Percentiles rank a stretch among this genome's conserved stretches.
Evolutionary conservation across 192 early-diverging fungal species (phyloP).

Genomic region (Coemansia sp.): DNA sequence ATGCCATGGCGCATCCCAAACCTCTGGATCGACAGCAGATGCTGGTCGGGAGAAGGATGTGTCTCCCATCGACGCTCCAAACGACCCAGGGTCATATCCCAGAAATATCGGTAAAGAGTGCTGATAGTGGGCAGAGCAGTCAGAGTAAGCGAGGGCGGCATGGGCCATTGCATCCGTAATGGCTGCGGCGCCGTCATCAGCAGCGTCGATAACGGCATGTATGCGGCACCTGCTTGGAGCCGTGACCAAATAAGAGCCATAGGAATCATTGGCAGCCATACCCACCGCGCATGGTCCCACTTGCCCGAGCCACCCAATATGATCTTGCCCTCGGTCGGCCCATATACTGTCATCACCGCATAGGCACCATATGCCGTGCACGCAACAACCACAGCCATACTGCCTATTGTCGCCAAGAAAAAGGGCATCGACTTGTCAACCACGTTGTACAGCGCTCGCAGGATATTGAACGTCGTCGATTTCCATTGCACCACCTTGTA

Average conservation of each 20-base stretch:
- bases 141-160: conserved; percentile 58
- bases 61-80: conserved; percentile 58
- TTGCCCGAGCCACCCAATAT: conserved; percentile 54
- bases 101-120: conserved; percentile 55
- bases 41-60: conserved; percentile 27
- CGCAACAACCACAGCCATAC: conserved; percentile 59
- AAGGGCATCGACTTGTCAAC: conserved; percentile 62
- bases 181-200: conserved; percentile 56
- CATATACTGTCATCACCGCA: conserved; percentile 64
- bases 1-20: conserved; percentile 11
- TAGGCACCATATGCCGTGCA: conserved; percentile 68
- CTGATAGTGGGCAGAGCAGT: conserved; percentile 62
- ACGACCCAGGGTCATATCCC: conserved; percentile 53
- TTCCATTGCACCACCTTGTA: conserved; percentile 59
- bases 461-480: conserved; percentile 50
- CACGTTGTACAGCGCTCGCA: conserved; percentile 52
- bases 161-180: conserved; percentile 57
- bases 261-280: conserved; percentile 58
- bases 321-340: conserved; percentile 57
- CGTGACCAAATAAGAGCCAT: conserved; percentile 60
- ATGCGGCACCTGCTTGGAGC: conserved; percentile 53
- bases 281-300: conserved; percentile 64
- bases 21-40: conserved; percentile 14
- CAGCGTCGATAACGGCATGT: conserved; percentile 62
- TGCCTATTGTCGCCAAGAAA: conserved; percentile 57